phyloP scores from a whole-genome alignment of 2,329 filamentous ascomycete genomes.

The Lasiodiplodia hormozganensis region DNA sequence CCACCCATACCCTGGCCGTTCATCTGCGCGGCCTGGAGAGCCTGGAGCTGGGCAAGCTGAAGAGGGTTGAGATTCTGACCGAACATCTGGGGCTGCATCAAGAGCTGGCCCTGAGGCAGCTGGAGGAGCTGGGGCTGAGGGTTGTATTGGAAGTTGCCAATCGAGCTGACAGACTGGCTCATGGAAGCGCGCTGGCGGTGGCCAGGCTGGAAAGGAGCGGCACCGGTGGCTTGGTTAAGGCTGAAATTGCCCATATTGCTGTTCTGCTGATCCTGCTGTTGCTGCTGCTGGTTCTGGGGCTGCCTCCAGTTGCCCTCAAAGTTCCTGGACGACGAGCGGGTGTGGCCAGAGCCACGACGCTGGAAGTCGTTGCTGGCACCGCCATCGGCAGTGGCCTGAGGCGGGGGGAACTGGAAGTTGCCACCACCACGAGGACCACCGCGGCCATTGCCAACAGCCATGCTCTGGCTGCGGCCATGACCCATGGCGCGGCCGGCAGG shows the following conservation, averaged over 20 bases:
- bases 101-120: constrained; percentile 81
- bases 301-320: constrained; percentile 99
- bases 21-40: constrained; percentile 87
- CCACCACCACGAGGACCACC: constrained; percentile 72
- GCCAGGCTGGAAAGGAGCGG: constrained; percentile 84
- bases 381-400: constrained; percentile 59
- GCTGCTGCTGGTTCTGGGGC: constrained; percentile 63
- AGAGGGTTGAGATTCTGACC: constrained; percentile 87
- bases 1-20: constrained; percentile 74
- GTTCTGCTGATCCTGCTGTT: constrained; percentile 57
- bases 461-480: constrained; percentile 83
- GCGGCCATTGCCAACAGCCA: constrained; percentile 75
- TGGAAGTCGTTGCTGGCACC: constrained; percentile 68
- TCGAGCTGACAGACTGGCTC: constrained; percentile 79
- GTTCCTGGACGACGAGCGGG: constrained; percentile 84
- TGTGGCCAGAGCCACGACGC: constrained; percentile 82
- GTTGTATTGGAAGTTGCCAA: constrained; percentile 89
- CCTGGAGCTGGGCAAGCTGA: constrained; percentile 88
- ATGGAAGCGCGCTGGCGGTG: constrained; percentile 87
- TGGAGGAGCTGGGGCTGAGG: constrained; percentile 87
- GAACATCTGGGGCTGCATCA: constrained; percentile 84
- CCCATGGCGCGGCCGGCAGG: constrained; percentile 58
- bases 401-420: constrained; percentile 72
- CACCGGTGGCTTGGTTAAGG: constrained; percentile 74
- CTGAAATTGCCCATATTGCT: constrained; percentile 67